phyloP scores from a whole-genome alignment of 2,329 filamentous ascomycete species.

The Colletotrichum sp. region DNA sequence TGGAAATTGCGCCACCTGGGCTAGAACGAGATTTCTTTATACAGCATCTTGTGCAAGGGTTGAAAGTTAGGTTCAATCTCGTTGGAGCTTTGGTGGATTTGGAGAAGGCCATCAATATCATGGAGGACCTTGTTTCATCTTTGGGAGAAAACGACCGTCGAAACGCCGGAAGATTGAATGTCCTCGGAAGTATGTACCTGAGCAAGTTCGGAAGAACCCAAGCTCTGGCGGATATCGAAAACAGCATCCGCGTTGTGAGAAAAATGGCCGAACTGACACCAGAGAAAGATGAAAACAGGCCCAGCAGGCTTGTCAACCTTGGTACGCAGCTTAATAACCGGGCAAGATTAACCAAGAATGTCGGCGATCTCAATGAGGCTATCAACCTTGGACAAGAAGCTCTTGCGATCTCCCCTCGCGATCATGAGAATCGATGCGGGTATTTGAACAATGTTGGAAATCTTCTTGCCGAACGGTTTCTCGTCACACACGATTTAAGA shows the following conservation, averaged over 20 bases:
- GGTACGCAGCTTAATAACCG: fast-evolving
- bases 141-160: not conserved
- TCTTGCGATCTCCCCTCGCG: fast-evolving
- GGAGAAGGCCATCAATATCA: not conserved
- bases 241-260: fast-evolving
- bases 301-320: not conserved
- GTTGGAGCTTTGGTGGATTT: not conserved
- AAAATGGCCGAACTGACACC: not conserved
- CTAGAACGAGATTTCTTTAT: fast-evolving
- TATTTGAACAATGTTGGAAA: not conserved
- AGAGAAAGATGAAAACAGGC: too few species aligned
- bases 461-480: not conserved
- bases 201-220: not conserved
- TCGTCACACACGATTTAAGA: fast-evolving
- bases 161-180: not conserved
- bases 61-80: not conserved
- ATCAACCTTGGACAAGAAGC: not conserved
- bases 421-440: not conserved
- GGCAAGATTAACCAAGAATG: fast-evolving
- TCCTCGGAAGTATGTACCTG: not conserved
- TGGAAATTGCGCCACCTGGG: fast-evolving
- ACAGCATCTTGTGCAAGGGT: not conserved
- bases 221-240: not conserved
- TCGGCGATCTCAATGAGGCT: not conserved
- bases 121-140: not conserved